Evolutionary conservation across 2,329 filamentous ascomycete species (phyloP), one percentile per base, ranked within the genome.

Genomic region (Tolypocladium guangdongense): DNA sequence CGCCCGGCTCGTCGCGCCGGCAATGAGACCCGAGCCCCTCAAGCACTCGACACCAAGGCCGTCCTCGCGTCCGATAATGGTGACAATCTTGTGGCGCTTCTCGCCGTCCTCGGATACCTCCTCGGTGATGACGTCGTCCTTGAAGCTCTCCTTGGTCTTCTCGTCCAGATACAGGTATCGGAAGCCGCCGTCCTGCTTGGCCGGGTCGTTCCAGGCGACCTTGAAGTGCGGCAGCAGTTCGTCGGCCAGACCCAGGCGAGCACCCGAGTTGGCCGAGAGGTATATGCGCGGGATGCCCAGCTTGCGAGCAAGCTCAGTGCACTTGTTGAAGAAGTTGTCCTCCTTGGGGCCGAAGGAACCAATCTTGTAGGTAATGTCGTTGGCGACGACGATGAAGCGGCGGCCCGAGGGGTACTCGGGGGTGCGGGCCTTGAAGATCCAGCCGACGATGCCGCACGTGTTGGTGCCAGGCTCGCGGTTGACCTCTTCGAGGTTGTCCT

Each of bases 331-430:
- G 83, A 96, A 99, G 64, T 88, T 87, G 72, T 99, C 93, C 76
- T 99, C 93, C 73, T 87, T 86, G 41, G 93, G 93, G 51, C 93
- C 93, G 69, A 99, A 99, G 2, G 90, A 96, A 66, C 93, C 93
- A 69, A 97, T 99, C 80, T 95, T 95, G 81, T 90, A 97, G 20
- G 93, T 99, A 70, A 99, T 99, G 67, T 99, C 93, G 80, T 99
- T 99, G 79, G 93, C 91, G 58, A 99, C 86, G 59, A 99, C 89
- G 68, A 99, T 84, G 74, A 97, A 96, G 66, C 88, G 88, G 61
- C 93, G 84, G 55, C 93, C 93, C 59, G 83, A 81, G 55, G 93
- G 92, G 69, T 99, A 99, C 72, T 99, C 93, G 11, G 93, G 93
- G 1, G 93, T 97, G 68, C 84, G 90, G 18, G 91, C 93, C 57